Evolutionary conservation across 495 filamentous ascomycete genomes (phyloP), one percentile per base, ranked within the genome.

Genomic region (Saxophila tyrrhenica): DNA sequence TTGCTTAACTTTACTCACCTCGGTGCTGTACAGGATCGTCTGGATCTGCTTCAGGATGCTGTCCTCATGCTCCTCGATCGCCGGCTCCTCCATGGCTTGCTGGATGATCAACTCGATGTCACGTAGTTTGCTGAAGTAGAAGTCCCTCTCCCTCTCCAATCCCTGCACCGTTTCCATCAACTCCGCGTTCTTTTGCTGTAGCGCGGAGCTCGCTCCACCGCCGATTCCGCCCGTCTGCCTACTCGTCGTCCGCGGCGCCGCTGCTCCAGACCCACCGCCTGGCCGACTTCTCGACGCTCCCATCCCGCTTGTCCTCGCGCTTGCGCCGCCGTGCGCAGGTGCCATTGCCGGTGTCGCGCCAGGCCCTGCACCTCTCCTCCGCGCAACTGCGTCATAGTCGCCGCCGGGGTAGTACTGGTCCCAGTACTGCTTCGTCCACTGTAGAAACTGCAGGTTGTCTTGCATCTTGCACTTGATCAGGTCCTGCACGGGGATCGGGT

Each of bases 391-490:
- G 70, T 98, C 92, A 71, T 98, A 98, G 58, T 97, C 92, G 50
- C 87, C 87, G 44, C 91, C 92, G 9, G 92, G 89, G 66, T 84
- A 98, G 77, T 96, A 89, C 65, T 95, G 90, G 66, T 98, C 94
- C 92, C 92, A 98, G 73, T 88, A 95, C 59, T 76, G 73, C 79
- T 97, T 97, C 50, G 79, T 82, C 87, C 87, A 98, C 73, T 98
- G 92, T 32, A 98, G 80, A 70, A 97, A 98, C 65, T 96, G 94
- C 57, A 98, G 88, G 74, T 98, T 98, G 68, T 98, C 92, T 73
- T 98, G 92, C 87, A 98, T 97, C 73, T 94, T 94, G 77, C 92
- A 98, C 71, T 96, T 97, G 59, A 89, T 78, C 52, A 98, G 83
- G 60, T 78, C 73, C 69, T 95, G 82, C 62, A 96, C 85, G 60